These are phyloP conservation scores for Phoma sp. DNA, from an alignment of 2,329 filamentous ascomycete species.

Conservation along the genomic window DNA sequence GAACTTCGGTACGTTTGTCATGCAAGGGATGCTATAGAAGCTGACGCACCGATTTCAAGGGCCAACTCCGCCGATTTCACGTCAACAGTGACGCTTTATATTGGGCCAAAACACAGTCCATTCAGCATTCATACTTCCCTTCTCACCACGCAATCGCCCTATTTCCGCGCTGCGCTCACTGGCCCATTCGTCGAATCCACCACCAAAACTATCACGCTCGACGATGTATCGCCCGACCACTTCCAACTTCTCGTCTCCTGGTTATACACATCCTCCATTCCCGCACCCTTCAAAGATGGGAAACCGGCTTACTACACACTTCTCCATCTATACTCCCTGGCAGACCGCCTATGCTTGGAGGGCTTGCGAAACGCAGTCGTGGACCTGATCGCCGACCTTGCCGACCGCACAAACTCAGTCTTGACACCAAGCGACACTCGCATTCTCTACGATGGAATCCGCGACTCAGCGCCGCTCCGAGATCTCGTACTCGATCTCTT, in stretches of 20 bases:
- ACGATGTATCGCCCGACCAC: slow-evolving; percentile 52
- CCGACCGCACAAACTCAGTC: slow-evolving; percentile 57
- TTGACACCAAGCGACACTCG: slow-evolving; percentile 57
- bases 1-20: slow-evolving; percentile 25
- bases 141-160: slow-evolving; percentile 54
- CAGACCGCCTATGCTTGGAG: slow-evolving; percentile 55
- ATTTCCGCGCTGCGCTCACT: slow-evolving; percentile 59
- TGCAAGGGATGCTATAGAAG: slow-evolving; percentile 21
- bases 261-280: slow-evolving; percentile 55
- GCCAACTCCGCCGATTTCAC: slow-evolving; percentile 51
- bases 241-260: slow-evolving; percentile 60
- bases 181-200: slow-evolving; percentile 55
- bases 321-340: slow-evolving; percentile 55
- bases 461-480: slow-evolving; percentile 48
- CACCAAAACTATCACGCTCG: slow-evolving; percentile 51
- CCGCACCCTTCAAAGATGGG: slow-evolving; percentile 52
- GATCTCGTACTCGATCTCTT: slow-evolving; percentile 57
- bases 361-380: slow-evolving; percentile 53
- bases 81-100: slow-evolving; percentile 43
- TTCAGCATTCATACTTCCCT: slow-evolving; percentile 58
- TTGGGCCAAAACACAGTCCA: slow-evolving; percentile 49
- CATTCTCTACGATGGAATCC: slow-evolving; percentile 54
- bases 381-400: slow-evolving; percentile 52
- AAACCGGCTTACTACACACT: slow-evolving; percentile 59
- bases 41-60: slow-evolving; percentile 25